phyloP scores from a whole-genome alignment of 345 rosid genomes.

The Euphorbia tirucalli region DNA sequence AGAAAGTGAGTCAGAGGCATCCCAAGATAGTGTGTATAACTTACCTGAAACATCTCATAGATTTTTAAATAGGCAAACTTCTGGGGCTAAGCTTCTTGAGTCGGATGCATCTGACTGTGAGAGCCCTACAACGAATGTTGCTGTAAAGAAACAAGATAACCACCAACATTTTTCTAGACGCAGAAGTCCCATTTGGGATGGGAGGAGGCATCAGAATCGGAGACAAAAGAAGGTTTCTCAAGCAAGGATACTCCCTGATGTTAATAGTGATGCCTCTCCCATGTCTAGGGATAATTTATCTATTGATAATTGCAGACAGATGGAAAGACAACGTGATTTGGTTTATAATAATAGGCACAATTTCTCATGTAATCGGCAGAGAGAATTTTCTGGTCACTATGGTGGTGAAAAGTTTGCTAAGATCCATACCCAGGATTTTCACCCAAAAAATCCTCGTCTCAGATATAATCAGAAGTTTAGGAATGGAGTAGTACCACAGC shows the following conservation, averaged over 20 bases:
- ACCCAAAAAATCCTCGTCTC: conserved; percentile 18
- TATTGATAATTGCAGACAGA: conserved; percentile 29
- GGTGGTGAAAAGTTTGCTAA: conserved; percentile 25
- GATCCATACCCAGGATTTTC: conserved; percentile 21
- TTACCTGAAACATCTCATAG: conserved; percentile 24
- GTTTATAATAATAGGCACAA: conserved; percentile 24
- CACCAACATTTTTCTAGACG: conserved; percentile 18
- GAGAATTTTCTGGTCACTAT: conserved; percentile 24
- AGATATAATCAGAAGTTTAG: conserved; percentile 25
- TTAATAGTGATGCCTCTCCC: conserved; percentile 17
- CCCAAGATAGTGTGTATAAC: conserved; percentile 29
- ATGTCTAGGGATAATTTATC: conserved; percentile 30
- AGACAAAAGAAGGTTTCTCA: conserved; percentile 29
- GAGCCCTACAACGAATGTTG: conserved; percentile 22
- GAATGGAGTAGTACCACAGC: conserved; percentile 30
- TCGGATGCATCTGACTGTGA: conserved; percentile 27
- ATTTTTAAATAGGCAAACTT: conserved; percentile 28
- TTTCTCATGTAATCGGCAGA: conserved; percentile 25
- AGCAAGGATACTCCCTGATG: conserved; percentile 17
- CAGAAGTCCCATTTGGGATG: conserved; percentile 24
- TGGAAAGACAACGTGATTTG: conserved; percentile 24
- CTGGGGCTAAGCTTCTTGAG: conserved; percentile 26
- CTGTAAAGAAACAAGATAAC: conserved; percentile 20
- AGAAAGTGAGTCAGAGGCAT: conserved; percentile 39
- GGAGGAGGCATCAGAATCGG: conserved; percentile 18